Percentiles rank a stretch among this genome's conserved stretches.
Conservation (phyloP, 2,329 filamentous ascomycete genomes). For the Plenodomus tracheiphilus region DNA sequence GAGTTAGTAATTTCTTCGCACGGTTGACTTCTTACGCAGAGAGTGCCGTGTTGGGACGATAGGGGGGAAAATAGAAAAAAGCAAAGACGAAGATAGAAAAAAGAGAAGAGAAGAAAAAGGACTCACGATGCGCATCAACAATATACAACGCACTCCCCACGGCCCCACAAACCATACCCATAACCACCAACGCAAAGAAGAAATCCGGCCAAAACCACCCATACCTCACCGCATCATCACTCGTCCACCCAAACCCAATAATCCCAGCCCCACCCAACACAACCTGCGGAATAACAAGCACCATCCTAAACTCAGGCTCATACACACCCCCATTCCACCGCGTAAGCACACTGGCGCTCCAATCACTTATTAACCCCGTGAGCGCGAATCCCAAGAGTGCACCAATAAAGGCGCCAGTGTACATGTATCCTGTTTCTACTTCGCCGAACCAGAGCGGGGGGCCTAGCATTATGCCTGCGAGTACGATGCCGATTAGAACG, state of each 20-base stretch:
- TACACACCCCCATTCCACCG: constrained; percentile 77
- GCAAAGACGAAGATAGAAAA: no score
- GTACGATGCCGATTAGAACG: constrained; percentile 82
- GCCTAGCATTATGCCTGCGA: constrained; percentile 80
- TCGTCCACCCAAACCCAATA: constrained; percentile 81
- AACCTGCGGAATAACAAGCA: constrained; percentile 81
- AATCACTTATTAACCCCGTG: constrained; percentile 75
- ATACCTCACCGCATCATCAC: constrained; percentile 63
- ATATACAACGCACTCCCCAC: constrained; percentile 86
- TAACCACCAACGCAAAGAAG: constrained; percentile 82
- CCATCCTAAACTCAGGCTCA: constrained; percentile 86
- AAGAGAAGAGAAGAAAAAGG: background rate
- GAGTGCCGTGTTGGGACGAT: no score
- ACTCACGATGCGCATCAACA: constrained; percentile 81
- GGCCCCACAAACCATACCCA: constrained; percentile 89
- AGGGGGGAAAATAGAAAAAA: background rate
- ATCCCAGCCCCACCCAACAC: constrained; percentile 76
- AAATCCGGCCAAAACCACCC: constrained; percentile 75
- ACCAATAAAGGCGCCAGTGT: constrained; percentile 83
- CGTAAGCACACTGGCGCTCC: constrained; percentile 70
- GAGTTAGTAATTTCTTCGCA: background rate
- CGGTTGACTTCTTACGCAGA: background rate
- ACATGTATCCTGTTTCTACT: constrained; percentile 76
- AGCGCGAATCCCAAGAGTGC: constrained; percentile 76
- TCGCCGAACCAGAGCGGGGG: constrained; percentile 83